Conservation (phyloP, 805 yeast genomes). For the Kodamaea laetipori region DNA sequence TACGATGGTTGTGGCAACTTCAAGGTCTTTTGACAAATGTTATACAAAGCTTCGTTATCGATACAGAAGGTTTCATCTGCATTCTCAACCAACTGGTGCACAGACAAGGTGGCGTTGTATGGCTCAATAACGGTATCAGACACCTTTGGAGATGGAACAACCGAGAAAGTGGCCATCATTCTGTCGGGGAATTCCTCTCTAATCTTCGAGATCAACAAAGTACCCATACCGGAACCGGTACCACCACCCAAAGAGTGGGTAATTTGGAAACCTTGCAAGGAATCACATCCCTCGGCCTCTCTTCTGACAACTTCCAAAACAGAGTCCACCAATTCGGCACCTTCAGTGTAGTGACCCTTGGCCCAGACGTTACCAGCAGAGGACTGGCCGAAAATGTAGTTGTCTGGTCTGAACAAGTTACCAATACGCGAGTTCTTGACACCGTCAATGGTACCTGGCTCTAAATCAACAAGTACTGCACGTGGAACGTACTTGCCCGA, state of each 20-base stretch:
- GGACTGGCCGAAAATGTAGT: constrained; percentile 83
- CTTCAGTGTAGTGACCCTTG: constrained; percentile 95
- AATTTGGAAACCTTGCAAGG: constrained; percentile 93
- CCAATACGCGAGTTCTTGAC: constrained; percentile 82
- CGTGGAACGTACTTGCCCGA: constrained; percentile 91
- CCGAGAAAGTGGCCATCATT: constrained; percentile 95
- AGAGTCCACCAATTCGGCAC: constrained; percentile 89
- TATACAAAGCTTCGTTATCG: constrained; percentile 91
- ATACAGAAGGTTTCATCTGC: constrained; percentile 94
- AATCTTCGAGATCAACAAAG: constrained; percentile 77
- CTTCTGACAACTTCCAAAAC: constrained; percentile 89
- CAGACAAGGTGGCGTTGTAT: constrained; percentile 87
- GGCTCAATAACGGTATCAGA: constrained; percentile 96
- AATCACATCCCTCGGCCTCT: constrained; percentile 91
- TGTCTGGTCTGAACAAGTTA: constrained; percentile 87
- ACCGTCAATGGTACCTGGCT: constrained; percentile 90
- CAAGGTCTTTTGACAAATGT: constrained; percentile 84
- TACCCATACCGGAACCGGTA: constrained; percentile 97
- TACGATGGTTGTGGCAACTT: constrained; percentile 79
- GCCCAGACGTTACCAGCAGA: constrained; percentile 98
- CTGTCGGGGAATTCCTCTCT: constrained; percentile 93
- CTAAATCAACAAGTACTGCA: constrained; percentile 88
- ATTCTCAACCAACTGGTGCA: constrained; percentile 87
- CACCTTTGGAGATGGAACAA: constrained; percentile 87
- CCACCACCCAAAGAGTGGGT: constrained; percentile 67